Conservation (phyloP, 179 eudicot species). For the Actinidia arguta region DNA sequence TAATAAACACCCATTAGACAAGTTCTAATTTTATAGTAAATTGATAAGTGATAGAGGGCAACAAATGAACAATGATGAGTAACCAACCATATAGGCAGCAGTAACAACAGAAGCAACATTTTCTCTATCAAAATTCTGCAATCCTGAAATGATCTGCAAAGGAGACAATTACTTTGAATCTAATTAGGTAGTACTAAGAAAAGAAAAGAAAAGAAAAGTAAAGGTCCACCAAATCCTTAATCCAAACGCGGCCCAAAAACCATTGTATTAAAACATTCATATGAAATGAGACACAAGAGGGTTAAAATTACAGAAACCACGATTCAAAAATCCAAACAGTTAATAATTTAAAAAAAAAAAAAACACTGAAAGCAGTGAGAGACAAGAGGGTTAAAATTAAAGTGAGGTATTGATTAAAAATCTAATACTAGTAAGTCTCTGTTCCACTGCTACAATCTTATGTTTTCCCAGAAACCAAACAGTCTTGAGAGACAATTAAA, state of each 20-base stretch:
- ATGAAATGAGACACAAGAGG: too few species aligned
- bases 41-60: background rate
- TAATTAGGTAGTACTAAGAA: background rate
- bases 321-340: too few species aligned
- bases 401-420: too few species aligned
- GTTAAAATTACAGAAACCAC: too few species aligned
- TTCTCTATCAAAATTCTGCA: constrained; percentile 78
- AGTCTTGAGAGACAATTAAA: background rate
- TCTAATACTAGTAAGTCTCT: background rate
- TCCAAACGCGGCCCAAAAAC: background rate
- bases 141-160: constrained; percentile 82
- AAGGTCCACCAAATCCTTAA: background rate
- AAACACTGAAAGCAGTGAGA: background rate
- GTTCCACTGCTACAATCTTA: background rate
- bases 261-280: too few species aligned
- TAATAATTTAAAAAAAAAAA: too few species aligned
- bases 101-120: constrained; percentile 93
- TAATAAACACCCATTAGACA: background rate
- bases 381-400: too few species aligned
- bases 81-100: constrained; percentile 89
- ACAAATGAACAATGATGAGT: background rate
- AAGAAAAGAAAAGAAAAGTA: background rate
- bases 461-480: constrained; percentile 5
- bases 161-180: background rate
- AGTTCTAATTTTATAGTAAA: background rate